Base-by-base conservation (phyloP, 805 yeast genomes). In the Candida ovalis region DNA sequence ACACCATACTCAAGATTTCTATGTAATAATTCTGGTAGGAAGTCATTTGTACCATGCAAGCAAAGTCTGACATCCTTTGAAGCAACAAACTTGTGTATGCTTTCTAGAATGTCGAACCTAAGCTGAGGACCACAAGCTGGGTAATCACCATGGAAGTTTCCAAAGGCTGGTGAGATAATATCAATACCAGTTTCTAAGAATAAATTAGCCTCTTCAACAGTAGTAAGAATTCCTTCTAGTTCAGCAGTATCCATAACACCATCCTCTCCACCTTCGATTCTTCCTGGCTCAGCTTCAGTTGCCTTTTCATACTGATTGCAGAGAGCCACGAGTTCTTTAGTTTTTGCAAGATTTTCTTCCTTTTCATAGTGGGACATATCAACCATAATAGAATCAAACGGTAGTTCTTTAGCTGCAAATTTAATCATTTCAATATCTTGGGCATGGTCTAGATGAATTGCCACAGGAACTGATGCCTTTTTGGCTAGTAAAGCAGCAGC, bases 331-430 rank as follows among this genome's bases (percentile, higher is more conserved):
- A 67, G 52, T 44, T 63, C 60, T 45, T 57, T 55, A 10, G 68
- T 67, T 37, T 51, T 54, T 25, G 45, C 41, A 41, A 67, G 47
- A 54, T 66, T 67, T 46, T 66, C 71, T 41, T 65, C 64, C 43
- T 64, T 66, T 37, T 67, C 70, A 40, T 64, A 62, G 39, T 63
- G 66, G 4, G 72, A 66, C 62, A 68, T 69, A 55, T 69, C 73
- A 22, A 69, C 66, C 72, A 69, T 68, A 42, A 68, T 68, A n/a
- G 71, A 66, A 52, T 68, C 72, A 48, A 69, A 68, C 18, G 71
- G 70, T 48, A 68, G 51, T 15, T 57, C 59, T 38, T 53, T 52
- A 6, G 72, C 72, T 13, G 62, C 62, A 23, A 42, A 45, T 47
- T 57, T 54, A 23, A 69, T 65, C 44, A 64, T 54, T 12, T 61